A percentile compares a stretch with the other conserved stretches of the same genome.
Conservation (phyloP, 2,329 filamentous ascomycete species). For the Exophiala sp. region DNA sequence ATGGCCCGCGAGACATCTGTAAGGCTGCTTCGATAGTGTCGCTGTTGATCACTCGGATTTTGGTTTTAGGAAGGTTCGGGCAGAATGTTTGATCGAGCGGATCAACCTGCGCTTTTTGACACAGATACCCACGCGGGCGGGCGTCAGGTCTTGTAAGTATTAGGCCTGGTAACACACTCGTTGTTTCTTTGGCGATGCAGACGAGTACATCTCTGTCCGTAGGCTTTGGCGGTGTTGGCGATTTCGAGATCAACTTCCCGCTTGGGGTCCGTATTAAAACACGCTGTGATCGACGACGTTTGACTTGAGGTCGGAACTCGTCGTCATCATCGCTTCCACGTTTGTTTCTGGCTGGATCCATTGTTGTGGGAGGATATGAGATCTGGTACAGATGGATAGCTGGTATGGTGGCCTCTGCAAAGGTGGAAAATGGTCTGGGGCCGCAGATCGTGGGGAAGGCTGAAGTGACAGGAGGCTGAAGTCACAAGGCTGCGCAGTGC, state of each 20-base stretch:
- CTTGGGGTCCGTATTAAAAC: neutral
- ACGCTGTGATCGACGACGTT: neutral
- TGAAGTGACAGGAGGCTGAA: neutral
- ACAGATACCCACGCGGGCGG: conserved; percentile 38
- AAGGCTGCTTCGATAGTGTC: conserved; percentile 56
- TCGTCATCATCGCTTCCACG: neutral
- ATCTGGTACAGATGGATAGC: no score
- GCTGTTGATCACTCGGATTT: conserved; percentile 49
- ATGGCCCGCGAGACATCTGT: conserved; percentile 21
- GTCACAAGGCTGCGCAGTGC: neutral
- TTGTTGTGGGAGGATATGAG: neutral
- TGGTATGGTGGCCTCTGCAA: no score
- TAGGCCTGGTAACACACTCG: conserved; percentile 43
- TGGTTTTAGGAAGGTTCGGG: conserved; percentile 36
- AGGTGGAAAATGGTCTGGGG: neutral
- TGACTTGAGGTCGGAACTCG: neutral
- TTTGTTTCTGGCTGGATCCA: neutral
- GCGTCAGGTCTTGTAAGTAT: conserved; percentile 41
- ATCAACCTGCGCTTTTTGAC: conserved; percentile 34
- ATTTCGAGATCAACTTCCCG: neutral
- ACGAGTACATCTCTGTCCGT: conserved; percentile 33
- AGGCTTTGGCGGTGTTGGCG: neutral
- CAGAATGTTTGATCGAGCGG: conserved; percentile 41
- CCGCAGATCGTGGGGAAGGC: neutral
- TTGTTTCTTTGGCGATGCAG: conserved; percentile 46